phyloP scores from a whole-genome alignment of 352 stramenopile species.

The Elongisporangium anandrum region DNA sequence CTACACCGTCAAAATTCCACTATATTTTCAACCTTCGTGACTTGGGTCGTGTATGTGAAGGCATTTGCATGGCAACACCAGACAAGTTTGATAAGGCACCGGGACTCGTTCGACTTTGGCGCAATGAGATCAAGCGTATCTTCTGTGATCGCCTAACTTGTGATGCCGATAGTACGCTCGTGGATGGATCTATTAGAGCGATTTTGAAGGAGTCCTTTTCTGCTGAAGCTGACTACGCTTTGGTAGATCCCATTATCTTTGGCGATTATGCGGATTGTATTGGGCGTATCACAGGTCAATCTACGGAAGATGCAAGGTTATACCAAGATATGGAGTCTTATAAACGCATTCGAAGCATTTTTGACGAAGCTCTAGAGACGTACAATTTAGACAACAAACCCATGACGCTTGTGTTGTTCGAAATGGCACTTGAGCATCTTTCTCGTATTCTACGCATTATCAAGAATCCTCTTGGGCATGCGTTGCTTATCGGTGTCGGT shows the following conservation, averaged over 20 bases:
- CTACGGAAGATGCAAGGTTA: conserved; percentile 80
- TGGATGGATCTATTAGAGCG: conserved; percentile 69
- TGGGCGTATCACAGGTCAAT: conserved; percentile 55
- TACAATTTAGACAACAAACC: conserved; percentile 95
- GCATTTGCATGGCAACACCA: conserved; percentile 90
- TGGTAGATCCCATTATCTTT: conserved; percentile 87
- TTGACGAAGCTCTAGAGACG: conserved; percentile 91
- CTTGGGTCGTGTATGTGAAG: conserved; percentile 92
- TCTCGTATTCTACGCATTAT: conserved; percentile 92
- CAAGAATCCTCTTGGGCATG: conserved; percentile 89
- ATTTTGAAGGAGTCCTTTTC: conserved; percentile 76
- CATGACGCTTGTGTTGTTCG: conserved; percentile 94
- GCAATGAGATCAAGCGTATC: conserved; percentile 91
- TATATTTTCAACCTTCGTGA: conserved; percentile 98
- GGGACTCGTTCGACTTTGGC: conserved; percentile 88
- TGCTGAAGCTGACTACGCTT: conserved; percentile 53
- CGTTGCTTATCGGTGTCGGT: conserved; percentile 92
- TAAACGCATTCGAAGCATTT: conserved; percentile 86
- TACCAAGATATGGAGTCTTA: conserved; percentile 94
- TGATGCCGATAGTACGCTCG: conserved; percentile 77
- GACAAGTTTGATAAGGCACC: conserved; percentile 78
- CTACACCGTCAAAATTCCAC: conserved; percentile 94
- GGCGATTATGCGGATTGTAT: conserved; percentile 91
- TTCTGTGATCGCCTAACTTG: conserved; percentile 93
- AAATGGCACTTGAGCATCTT: conserved; percentile 94